These are phyloP conservation scores for Ramalina intermedia DNA, from an alignment of 495 filamentous ascomycete genomes.

Conservation along the genomic window DNA sequence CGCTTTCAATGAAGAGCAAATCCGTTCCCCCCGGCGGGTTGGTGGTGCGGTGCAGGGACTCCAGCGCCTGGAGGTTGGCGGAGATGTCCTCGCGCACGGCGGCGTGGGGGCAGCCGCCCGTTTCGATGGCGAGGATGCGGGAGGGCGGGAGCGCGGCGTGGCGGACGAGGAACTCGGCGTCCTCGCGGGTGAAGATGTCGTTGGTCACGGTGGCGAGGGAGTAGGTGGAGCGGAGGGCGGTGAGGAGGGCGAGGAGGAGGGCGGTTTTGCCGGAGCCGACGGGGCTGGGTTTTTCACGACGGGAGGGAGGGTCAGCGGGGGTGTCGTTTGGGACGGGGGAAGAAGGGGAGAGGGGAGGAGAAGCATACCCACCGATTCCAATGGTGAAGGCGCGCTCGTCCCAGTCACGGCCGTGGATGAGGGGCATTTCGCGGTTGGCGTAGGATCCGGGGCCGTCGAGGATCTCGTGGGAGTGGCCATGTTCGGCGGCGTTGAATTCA, in stretches of 20 bases:
- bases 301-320: background rate
- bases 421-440: slow-evolving; percentile 80
- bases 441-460: slow-evolving; percentile 88
- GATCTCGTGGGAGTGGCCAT: slow-evolving; percentile 92
- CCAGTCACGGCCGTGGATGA: slow-evolving; percentile 80
- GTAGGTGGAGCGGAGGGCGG: slow-evolving; percentile 57
- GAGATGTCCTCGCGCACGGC: slow-evolving; percentile 95
- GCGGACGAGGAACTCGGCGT: slow-evolving; percentile 88
- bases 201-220: slow-evolving; percentile 93
- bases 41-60: slow-evolving; percentile 68
- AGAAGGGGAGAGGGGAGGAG: background rate
- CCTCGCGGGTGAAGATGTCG: slow-evolving; percentile 96
- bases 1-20: slow-evolving; percentile 80
- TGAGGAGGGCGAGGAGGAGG: slow-evolving; percentile 82
- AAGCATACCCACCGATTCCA: slow-evolving; percentile 83
- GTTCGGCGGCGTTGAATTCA: slow-evolving; percentile 54
- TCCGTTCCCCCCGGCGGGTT: slow-evolving; percentile 28
- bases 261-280: slow-evolving; percentile 97
- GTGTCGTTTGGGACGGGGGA: background rate
- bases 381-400: slow-evolving; percentile 83
- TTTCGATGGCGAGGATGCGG: slow-evolving; percentile 92
- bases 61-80: slow-evolving; percentile 82
- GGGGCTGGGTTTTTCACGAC: slow-evolving; percentile 41
- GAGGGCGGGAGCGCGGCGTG: slow-evolving; percentile 65
- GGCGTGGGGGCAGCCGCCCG: slow-evolving; percentile 92